These are phyloP conservation scores for Crithidia fasciculata DNA, from an alignment of 208 protist genomes.

Conservation along the genomic window DNA sequence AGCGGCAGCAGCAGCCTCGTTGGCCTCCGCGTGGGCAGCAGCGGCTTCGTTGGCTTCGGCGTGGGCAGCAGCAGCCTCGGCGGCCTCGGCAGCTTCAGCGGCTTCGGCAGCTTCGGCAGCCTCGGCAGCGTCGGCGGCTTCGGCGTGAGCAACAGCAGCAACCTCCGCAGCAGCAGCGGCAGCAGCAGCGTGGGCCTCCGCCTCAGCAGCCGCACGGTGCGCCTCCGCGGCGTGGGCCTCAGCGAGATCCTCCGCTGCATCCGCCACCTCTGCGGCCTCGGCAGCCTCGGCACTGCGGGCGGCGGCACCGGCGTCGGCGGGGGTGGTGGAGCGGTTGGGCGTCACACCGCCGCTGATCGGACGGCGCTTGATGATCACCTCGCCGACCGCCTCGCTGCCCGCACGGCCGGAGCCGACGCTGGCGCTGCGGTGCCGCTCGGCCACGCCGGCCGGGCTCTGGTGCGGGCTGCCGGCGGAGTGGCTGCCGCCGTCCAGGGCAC, in stretches of 20 bases:
- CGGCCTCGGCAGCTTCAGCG: not conserved
- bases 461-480: slow-evolving; percentile 9
- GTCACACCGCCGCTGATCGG: slow-evolving; percentile 11
- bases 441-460: slow-evolving; percentile 6
- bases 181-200: not conserved
- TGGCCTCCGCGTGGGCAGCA: slow-evolving; percentile 1
- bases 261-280: not conserved
- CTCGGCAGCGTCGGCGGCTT: slow-evolving; percentile 1
- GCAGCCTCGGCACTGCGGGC: not conserved
- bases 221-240: not conserved
- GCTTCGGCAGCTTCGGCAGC: not conserved
- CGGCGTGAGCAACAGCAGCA: not conserved
- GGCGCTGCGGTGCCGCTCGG: slow-evolving; percentile 13
- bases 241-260: not conserved
- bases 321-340: slow-evolving; percentile 19
- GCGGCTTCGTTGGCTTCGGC: not conserved
- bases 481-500: slow-evolving; percentile 6
- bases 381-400: not conserved
- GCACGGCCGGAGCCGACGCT: slow-evolving; percentile 11
- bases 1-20: not conserved
- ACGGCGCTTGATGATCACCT: slow-evolving; percentile 20
- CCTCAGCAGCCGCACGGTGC: not conserved
- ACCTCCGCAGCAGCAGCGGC: not conserved
- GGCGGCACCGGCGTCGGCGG: slow-evolving; percentile 3
- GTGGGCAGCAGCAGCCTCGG: slow-evolving; percentile 2